phyloP scores from a whole-genome alignment of 2,329 filamentous ascomycete species.

The Shiraia sp. region DNA sequence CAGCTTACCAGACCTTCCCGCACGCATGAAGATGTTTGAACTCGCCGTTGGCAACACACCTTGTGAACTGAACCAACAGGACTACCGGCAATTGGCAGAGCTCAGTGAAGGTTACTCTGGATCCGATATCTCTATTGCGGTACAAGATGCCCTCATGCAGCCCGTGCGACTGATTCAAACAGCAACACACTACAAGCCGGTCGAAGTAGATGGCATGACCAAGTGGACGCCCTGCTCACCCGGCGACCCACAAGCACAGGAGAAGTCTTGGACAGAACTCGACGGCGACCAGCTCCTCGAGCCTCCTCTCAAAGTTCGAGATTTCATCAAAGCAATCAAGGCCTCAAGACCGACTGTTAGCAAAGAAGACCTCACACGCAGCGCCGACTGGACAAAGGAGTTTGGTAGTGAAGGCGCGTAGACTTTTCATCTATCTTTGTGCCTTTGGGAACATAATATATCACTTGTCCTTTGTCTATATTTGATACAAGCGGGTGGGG shows the following conservation, averaged over 20 bases:
- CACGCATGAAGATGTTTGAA: conserved; percentile 93
- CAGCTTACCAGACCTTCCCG: conserved; percentile 82
- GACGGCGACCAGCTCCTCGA: conserved; percentile 83
- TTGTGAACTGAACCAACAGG: conserved; percentile 75
- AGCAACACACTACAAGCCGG: conserved; percentile 95
- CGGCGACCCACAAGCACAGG: conserved; percentile 79
- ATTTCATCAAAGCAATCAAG: conserved; percentile 92
- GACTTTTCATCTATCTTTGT: conserved; percentile 1
- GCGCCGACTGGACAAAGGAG: conserved; percentile 92
- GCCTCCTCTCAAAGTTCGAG: conserved; percentile 82
- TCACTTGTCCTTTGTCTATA: neutral
- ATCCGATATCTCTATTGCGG: conserved; percentile 92
- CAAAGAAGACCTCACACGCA: conserved; percentile 78
- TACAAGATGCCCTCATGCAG: conserved; percentile 96
- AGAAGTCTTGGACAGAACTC: conserved; percentile 93
- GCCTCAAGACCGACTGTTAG: conserved; percentile 89
- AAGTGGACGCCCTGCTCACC: conserved; percentile 91
- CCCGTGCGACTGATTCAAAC: conserved; percentile 96
- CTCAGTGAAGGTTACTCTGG: conserved; percentile 93
- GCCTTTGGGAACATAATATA: neutral
- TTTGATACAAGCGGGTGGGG: too few relatives aligned
- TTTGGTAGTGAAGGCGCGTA: conserved; percentile 88
- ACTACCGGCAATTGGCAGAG: conserved; percentile 78
- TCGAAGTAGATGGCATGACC: conserved; percentile 66
- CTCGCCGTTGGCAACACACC: conserved; percentile 91